Conservation (phyloP, 176 grass and related monocot genomes). For the Rhynchospora tenuis region DNA sequence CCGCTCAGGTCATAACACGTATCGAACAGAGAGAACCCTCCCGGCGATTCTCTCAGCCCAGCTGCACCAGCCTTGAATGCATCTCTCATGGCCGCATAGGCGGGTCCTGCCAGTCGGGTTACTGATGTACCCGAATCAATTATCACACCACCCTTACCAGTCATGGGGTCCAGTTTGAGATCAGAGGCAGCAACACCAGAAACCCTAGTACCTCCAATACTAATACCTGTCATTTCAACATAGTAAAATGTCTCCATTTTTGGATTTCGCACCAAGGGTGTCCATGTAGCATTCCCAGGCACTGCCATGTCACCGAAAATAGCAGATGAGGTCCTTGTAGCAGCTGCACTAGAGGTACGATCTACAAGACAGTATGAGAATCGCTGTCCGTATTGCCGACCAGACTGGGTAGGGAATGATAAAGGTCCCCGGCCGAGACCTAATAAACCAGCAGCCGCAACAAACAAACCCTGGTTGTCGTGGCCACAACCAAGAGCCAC, state of each 20-base stretch:
- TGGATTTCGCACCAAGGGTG: conserved; percentile 63
- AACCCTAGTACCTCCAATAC: conserved; percentile 75
- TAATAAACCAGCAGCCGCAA: conserved; percentile 74
- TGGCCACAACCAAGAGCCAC: conserved; percentile 83
- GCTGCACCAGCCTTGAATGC: conserved; percentile 58
- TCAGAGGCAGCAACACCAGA: conserved; percentile 48
- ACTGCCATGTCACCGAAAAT: conserved; percentile 34
- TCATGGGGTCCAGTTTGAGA: conserved; percentile 60
- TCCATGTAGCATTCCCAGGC: conserved; percentile 30
- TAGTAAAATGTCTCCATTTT: conserved; percentile 87
- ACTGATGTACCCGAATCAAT: conserved; percentile 95
- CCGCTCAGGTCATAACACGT: conserved; percentile 92
- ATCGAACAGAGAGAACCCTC: conserved; percentile 92
- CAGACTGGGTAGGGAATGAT: conserved; percentile 75
- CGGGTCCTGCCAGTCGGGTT: conserved; percentile 52
- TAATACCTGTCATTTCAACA: conserved; percentile 67
- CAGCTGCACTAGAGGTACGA: conserved; percentile 35
- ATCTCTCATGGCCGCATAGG: conserved; percentile 74
- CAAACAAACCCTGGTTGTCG: conserved; percentile 91
- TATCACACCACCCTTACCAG: conserved; percentile 81
- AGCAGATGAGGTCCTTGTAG: conserved; percentile 41
- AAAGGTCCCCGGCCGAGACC: conserved; percentile 75
- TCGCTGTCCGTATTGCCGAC: conserved; percentile 51
- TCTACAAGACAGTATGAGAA: conserved; percentile 91
- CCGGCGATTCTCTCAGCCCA: conserved; percentile 40